phyloP scores from a whole-genome alignment of 1,284 basidiomycete species.

The Afroboletus lepidellus region DNA sequence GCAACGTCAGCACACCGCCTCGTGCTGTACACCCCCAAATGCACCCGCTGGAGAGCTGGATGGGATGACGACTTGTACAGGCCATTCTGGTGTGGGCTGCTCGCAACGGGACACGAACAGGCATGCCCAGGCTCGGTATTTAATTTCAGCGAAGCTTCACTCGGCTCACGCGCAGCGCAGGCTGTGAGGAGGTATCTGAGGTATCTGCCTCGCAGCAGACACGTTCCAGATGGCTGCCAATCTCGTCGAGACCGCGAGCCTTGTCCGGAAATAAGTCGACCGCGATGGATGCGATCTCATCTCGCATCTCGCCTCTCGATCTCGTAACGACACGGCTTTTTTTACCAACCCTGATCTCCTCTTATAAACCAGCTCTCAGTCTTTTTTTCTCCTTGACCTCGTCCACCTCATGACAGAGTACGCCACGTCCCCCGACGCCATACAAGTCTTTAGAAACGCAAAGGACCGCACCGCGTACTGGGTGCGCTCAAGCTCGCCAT shows the following conservation, averaged over 20 bases:
- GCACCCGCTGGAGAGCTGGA: background rate
- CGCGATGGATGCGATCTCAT: constrained; percentile 26
- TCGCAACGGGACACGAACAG: constrained; percentile 9
- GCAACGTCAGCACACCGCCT: constrained; percentile 10
- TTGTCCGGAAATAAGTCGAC: constrained; percentile 30
- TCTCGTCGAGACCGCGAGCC: constrained; percentile 28
- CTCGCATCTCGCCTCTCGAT: no score
- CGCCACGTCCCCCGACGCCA: constrained; percentile 55
- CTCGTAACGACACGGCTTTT: constrained; percentile 28
- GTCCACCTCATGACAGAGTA: constrained; percentile 59
- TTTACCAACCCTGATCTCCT: constrained; percentile 12
- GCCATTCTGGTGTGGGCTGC: constrained; percentile 12
- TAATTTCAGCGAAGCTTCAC: constrained; percentile 14
- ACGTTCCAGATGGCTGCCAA: constrained; percentile 30
- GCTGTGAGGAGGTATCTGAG: constrained; percentile 19
- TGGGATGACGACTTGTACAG: background rate
- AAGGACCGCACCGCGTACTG: constrained; percentile 60
- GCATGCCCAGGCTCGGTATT: constrained; percentile 22
- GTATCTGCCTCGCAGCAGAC: constrained; percentile 31
- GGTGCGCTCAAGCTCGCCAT: constrained; percentile 47
- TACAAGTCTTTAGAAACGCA: constrained; percentile 53
- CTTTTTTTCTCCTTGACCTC: constrained; percentile 1
- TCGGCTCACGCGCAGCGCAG: constrained; percentile 16
- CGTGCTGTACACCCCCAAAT: background rate
- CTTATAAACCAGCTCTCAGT: constrained; percentile 27